These are phyloP conservation scores for Solanum ossicruentum DNA, from an alignment of 257 asterid genomes.

Conservation along the genomic window DNA sequence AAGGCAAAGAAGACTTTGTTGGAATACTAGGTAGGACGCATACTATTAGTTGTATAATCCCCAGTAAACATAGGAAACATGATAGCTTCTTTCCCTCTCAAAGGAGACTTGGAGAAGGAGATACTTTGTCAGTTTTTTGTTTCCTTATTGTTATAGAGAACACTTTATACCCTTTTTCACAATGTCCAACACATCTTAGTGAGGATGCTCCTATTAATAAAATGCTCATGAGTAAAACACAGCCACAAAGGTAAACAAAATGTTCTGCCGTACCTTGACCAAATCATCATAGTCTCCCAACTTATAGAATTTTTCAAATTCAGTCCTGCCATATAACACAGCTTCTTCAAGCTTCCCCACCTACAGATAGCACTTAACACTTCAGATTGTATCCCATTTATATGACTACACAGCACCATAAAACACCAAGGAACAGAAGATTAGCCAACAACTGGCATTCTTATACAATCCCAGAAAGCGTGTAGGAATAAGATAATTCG, in stretches of 20 bases:
- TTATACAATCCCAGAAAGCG: neutral
- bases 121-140: neutral
- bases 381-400: neutral
- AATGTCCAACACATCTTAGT: neutral
- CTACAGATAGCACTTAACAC: conserved; percentile 19
- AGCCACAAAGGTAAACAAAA: neutral
- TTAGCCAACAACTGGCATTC: neutral
- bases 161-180: neutral
- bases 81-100: neutral
- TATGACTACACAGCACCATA: neutral
- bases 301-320: conserved; percentile 59
- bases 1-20: neutral
- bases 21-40: neutral
- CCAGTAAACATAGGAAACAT: neutral
- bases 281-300: conserved; percentile 51
- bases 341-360: conserved; percentile 71
- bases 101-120: neutral
- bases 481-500: neutral
- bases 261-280: conserved; percentile 44
- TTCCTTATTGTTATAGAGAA: neutral
- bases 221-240: neutral
- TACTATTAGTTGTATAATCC: neutral
- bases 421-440: neutral
- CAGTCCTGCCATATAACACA: conserved; percentile 55
- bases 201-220: neutral